Percentiles rank a stretch among this genome's conserved stretches.
Evolutionary conservation across 2,329 filamentous ascomycete species (phyloP).

Genomic region (Drechslera avenae): DNA sequence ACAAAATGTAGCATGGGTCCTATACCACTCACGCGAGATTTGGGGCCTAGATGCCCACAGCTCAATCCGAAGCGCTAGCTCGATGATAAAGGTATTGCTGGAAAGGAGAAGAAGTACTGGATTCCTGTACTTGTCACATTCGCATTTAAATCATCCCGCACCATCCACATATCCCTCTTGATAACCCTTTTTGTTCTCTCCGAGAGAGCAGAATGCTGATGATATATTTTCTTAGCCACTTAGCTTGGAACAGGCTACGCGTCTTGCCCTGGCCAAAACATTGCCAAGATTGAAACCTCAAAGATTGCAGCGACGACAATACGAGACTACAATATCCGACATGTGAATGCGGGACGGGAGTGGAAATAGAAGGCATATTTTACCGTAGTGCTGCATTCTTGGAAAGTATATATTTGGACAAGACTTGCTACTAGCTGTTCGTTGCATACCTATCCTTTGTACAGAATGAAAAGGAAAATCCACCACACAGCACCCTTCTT

Average conservation of each 20-base stretch:
- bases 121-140: no score
- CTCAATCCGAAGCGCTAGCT: background rate
- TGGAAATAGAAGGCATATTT: constrained; percentile 46
- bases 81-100: background rate
- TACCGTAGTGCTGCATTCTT: constrained; percentile 35
- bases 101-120: background rate
- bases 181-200: no score
- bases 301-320: constrained; percentile 45
- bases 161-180: background rate
- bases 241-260: constrained; percentile 48
- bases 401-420: constrained; percentile 18
- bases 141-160: no score
- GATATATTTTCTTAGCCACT: background rate
- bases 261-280: constrained; percentile 44
- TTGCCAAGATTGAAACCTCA: constrained; percentile 45
- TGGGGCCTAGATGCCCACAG: background rate
- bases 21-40: background rate
- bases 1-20: background rate
- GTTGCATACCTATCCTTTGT: no score
- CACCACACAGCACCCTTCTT: no score
- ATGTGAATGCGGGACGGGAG: constrained; percentile 30
- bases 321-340: constrained; percentile 42
- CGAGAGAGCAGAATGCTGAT: no score
- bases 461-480: no score
- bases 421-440: no score